phyloP scores from a whole-genome alignment of 805 yeast species.

The Nakazawaea sp. region DNA sequence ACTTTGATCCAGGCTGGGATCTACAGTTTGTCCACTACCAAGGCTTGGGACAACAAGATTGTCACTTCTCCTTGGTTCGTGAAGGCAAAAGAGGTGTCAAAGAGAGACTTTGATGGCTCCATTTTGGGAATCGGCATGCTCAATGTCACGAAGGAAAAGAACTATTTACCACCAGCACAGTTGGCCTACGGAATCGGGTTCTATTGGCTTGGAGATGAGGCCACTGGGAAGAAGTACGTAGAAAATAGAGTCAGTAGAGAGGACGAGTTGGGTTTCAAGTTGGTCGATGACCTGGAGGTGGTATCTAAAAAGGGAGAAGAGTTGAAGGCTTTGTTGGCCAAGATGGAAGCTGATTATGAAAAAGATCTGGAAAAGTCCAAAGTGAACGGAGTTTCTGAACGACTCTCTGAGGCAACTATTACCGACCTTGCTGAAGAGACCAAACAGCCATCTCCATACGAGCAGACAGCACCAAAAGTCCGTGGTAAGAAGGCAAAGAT shows the following conservation, averaged over 20 bases:
- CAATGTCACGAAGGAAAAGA: slow-evolving; percentile 45
- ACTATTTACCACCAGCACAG: slow-evolving; percentile 68
- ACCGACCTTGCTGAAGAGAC: slow-evolving; percentile 5
- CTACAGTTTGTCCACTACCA: slow-evolving; percentile 71
- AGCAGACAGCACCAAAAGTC: slow-evolving; percentile 33
- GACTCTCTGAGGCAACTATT: not conserved
- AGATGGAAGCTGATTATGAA: slow-evolving; percentile 15
- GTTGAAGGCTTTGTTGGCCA: slow-evolving; percentile 22
- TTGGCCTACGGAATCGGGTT: slow-evolving; percentile 87
- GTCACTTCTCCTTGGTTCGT: slow-evolving; percentile 84
- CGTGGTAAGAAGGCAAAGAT: slow-evolving; percentile 84
- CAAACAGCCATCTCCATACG: slow-evolving; percentile 8
- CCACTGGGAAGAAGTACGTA: slow-evolving; percentile 30
- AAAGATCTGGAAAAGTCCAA: slow-evolving; percentile 1
- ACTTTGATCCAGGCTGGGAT: slow-evolving; percentile 88
- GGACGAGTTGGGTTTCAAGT: slow-evolving; percentile 21
- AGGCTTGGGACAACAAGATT: slow-evolving; percentile 85
- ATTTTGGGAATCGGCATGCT: slow-evolving; percentile 59
- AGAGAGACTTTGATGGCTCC: slow-evolving; percentile 52
- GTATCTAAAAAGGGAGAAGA: slow-evolving; percentile 20
- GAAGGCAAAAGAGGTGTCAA: slow-evolving; percentile 60
- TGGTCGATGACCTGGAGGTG: slow-evolving; percentile 21
- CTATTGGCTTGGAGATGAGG: slow-evolving; percentile 63
- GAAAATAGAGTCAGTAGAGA: slow-evolving; percentile 18
- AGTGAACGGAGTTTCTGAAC: not conserved